phyloP scores from a whole-genome alignment of 495 filamentous ascomycete genomes.

The Penicillium daleae region DNA sequence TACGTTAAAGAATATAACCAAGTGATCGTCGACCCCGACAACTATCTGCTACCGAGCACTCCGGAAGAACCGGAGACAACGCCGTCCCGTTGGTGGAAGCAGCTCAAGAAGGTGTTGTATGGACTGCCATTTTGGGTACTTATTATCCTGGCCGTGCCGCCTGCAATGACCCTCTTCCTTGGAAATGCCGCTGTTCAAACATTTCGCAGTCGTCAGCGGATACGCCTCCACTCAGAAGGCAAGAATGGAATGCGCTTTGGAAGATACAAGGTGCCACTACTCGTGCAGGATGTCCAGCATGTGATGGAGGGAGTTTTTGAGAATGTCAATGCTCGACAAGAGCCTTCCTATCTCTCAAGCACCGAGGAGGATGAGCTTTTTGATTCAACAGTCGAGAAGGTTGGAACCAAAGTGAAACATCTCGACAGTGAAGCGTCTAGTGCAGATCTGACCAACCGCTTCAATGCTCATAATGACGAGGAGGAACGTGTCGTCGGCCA shows the following conservation, averaged over 20 bases:
- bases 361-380: constrained; percentile 17
- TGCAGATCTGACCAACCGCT: neutral
- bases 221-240: constrained; percentile 74
- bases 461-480: neutral
- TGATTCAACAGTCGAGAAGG: constrained; percentile 7
- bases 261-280: constrained; percentile 74
- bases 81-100: constrained; percentile 30
- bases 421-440: neutral
- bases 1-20: constrained; percentile 74
- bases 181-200: constrained; percentile 77
- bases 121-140: constrained; percentile 62
- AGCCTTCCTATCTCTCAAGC: constrained; percentile 61
- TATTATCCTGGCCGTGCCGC: constrained; percentile 66
- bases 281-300: constrained; percentile 70
- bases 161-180: constrained; percentile 71
- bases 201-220: constrained; percentile 69
- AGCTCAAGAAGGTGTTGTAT: constrained; percentile 35
- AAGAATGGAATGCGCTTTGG: constrained; percentile 63
- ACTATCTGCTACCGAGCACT: constrained; percentile 57
- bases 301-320: constrained; percentile 77
- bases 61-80: constrained; percentile 40
- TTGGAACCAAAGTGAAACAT: neutral
- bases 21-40: constrained; percentile 71
- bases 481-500: neutral
- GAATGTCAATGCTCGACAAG: constrained; percentile 64